phyloP scores from a whole-genome alignment of 495 filamentous ascomycete species.

The Penicillium paradoxum region DNA sequence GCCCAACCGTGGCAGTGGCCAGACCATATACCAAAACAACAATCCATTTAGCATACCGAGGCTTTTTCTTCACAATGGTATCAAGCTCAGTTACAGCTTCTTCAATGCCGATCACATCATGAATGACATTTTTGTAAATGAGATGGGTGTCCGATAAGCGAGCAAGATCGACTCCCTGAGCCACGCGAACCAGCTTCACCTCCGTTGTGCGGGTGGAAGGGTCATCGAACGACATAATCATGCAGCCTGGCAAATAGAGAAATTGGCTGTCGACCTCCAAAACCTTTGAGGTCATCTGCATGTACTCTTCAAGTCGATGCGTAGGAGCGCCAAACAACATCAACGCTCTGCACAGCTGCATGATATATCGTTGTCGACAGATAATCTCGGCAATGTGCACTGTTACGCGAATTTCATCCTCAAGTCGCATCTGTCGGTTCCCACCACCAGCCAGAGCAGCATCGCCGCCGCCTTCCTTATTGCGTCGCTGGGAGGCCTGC shows the following conservation, averaged over 20 bases:
- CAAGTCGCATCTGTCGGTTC: slow-evolving; percentile 12
- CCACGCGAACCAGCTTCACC: slow-evolving; percentile 73
- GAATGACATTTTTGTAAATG: slow-evolving; percentile 87
- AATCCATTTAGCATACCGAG: slow-evolving; percentile 60
- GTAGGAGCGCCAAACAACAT: slow-evolving; percentile 77
- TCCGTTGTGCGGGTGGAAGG: slow-evolving; percentile 80
- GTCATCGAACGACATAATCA: slow-evolving; percentile 93
- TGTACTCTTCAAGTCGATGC: slow-evolving; percentile 72
- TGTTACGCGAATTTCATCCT: slow-evolving; percentile 70
- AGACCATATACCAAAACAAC: slow-evolving; percentile 73
- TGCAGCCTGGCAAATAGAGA: slow-evolving; percentile 83
- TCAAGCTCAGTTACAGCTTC: slow-evolving; percentile 69
- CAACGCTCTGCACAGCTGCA: slow-evolving; percentile 75
- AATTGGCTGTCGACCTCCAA: slow-evolving; percentile 86
- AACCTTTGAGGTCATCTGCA: slow-evolving; percentile 81
- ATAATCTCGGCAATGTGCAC: slow-evolving; percentile 80
- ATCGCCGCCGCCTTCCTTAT: slow-evolving; percentile 9
- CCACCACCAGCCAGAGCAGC: not conserved
- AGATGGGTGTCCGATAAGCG: slow-evolving; percentile 76
- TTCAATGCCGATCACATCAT: slow-evolving; percentile 77
- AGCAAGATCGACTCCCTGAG: slow-evolving; percentile 74
- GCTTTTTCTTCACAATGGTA: slow-evolving; percentile 57
- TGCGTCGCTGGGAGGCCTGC: slow-evolving; percentile 28
- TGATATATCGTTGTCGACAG: slow-evolving; percentile 73
- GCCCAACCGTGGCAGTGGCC: slow-evolving; percentile 70